phyloP scores from a whole-genome alignment of 495 filamentous ascomycete species.

The Penicillium silybi region DNA sequence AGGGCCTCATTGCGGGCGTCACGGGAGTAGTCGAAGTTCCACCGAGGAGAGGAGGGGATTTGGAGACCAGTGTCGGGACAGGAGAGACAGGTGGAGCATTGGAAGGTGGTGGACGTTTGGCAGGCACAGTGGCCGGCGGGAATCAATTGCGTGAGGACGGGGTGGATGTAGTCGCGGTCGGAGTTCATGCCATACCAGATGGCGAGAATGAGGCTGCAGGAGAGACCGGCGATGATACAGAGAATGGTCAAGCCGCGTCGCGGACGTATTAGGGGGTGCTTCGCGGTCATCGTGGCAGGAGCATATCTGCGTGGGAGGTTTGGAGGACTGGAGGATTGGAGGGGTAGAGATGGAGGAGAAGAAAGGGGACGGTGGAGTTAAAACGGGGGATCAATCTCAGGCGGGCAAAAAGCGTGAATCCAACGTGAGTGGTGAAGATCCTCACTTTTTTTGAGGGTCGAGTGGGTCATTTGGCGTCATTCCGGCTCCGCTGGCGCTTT shows the following conservation, averaged over 20 bases:
- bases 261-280: conserved; percentile 21
- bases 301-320: neutral
- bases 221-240: conserved; percentile 17
- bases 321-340: too few relatives aligned
- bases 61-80: conserved; percentile 22
- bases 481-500: too few relatives aligned
- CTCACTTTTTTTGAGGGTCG: neutral
- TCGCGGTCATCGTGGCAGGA: conserved; percentile 21
- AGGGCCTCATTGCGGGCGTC: conserved; percentile 38
- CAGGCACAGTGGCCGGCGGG: conserved; percentile 42
- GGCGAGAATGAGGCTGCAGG: conserved; percentile 14
- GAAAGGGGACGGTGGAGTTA: neutral
- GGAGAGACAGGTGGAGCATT: conserved; percentile 37
- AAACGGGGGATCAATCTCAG: neutral
- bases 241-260: conserved; percentile 25
- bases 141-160: conserved; percentile 36
- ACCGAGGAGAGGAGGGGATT: conserved; percentile 17
- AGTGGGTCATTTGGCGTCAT: too few relatives aligned
- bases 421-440: neutral
- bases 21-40: conserved; percentile 33
- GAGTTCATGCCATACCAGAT: conserved; percentile 43
- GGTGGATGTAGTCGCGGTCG: conserved; percentile 35
- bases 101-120: conserved; percentile 37
- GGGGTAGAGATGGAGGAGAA: neutral
- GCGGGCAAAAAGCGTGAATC: neutral